A percentile compares a stretch with the other conserved stretches of the same genome.
Conservation (phyloP, 2,329 filamentous ascomycete genomes). For the Ophiostoma montium region DNA sequence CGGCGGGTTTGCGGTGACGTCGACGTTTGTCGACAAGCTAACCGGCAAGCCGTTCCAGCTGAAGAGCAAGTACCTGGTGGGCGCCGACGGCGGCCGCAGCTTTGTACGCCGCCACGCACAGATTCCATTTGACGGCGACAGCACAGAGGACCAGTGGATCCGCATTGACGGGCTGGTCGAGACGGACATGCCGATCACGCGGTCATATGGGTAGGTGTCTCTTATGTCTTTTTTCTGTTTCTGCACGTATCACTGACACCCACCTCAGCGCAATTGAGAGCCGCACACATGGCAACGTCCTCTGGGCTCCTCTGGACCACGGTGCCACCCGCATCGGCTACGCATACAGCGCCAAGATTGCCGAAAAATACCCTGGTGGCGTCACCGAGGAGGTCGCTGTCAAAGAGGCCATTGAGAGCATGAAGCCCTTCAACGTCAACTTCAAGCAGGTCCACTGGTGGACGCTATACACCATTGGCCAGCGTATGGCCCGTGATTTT, state of each 20-base stretch:
- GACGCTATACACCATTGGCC: constrained; percentile 36
- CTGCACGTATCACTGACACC: constrained; percentile 11
- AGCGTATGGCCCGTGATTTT: constrained; percentile 44
- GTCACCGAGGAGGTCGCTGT: constrained; percentile 37
- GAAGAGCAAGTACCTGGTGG: constrained; percentile 46
- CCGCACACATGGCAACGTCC: constrained; percentile 37
- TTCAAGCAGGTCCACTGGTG: constrained; percentile 38
- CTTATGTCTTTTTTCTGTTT: neutral
- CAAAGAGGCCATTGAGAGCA: constrained; percentile 29
- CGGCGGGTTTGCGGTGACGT: constrained; percentile 77
- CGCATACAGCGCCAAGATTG: constrained; percentile 30
- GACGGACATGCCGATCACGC: constrained; percentile 33
- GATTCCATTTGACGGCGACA: constrained; percentile 35
- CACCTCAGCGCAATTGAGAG: constrained; percentile 27
- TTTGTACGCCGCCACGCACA: constrained; percentile 30
- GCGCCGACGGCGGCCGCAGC: constrained; percentile 35
- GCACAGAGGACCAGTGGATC: constrained; percentile 37
- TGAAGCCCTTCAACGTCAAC: constrained; percentile 27
- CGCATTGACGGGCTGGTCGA: constrained; percentile 35
- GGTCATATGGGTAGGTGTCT: constrained; percentile 24
- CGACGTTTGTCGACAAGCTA: constrained; percentile 66
- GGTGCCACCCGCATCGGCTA: constrained; percentile 39
- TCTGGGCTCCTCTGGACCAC: constrained; percentile 39
- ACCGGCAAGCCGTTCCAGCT: constrained; percentile 56
- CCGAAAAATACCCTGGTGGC: constrained; percentile 21